phyloP scores from a whole-genome alignment of 805 yeast genomes.

The Candida alai region DNA sequence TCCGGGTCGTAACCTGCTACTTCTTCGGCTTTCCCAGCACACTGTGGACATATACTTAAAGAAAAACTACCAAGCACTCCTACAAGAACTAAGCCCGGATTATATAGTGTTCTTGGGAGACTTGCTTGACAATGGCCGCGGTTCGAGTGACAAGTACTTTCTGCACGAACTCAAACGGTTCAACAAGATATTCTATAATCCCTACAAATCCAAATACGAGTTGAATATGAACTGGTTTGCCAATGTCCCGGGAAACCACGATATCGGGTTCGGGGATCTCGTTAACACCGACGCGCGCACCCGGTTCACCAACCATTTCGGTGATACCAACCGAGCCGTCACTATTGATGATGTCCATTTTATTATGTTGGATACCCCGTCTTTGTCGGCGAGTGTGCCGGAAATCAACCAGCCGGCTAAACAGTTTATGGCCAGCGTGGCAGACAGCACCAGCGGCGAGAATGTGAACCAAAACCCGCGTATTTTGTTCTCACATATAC shows the following conservation, averaged over 20 bases:
- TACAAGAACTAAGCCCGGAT: slow-evolving; percentile 30
- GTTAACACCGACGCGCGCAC: slow-evolving; percentile 43
- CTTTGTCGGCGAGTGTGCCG: slow-evolving; percentile 55
- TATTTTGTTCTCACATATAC: slow-evolving; percentile 80
- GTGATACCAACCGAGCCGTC: slow-evolving; percentile 24
- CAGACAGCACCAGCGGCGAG: background rate
- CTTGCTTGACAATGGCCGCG: slow-evolving; percentile 40
- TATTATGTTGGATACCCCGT: slow-evolving; percentile 68
- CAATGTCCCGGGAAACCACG: slow-evolving; percentile 85
- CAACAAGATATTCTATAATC: slow-evolving; percentile 24
- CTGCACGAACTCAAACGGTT: slow-evolving; percentile 27
- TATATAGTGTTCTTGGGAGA: slow-evolving; percentile 40
- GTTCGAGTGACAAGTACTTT: slow-evolving; percentile 28
- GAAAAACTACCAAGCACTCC: slow-evolving; percentile 34
- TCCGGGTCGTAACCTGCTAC: slow-evolving; percentile 31
- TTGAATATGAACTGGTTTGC: slow-evolving; percentile 26
- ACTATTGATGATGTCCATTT: slow-evolving; percentile 30
- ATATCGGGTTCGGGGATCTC: slow-evolving; percentile 81
- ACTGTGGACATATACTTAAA: slow-evolving; percentile 38
- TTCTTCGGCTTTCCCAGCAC: slow-evolving; percentile 34
- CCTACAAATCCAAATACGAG: slow-evolving; percentile 14
- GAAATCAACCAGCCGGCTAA: slow-evolving; percentile 48
- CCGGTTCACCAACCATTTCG: slow-evolving; percentile 31
- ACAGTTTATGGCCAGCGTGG: slow-evolving; percentile 38
- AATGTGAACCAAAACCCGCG: slow-evolving; percentile 42